Evolutionary conservation across 495 filamentous ascomycete species (phyloP).

Genomic region (Trichocladium uniseriatum): DNA sequence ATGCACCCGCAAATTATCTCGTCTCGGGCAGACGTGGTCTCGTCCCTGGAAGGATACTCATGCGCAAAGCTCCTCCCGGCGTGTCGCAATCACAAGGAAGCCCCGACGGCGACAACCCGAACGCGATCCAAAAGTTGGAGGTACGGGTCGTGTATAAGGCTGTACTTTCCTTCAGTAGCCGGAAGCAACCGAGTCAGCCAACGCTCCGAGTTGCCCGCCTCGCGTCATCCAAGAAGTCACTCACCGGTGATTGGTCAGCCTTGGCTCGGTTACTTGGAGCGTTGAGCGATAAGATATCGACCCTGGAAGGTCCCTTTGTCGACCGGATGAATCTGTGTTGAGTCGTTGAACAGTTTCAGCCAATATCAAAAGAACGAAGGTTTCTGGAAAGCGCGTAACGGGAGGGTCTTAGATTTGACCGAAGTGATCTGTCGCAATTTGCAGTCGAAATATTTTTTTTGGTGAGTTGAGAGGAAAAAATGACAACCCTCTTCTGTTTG

Average conservation of each 20-base stretch:
- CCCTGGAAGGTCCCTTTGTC: no score
- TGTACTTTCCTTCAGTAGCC: slow-evolving; percentile 13
- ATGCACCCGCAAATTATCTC: neutral
- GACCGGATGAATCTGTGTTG: no score
- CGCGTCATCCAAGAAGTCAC: neutral
- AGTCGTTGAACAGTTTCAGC: no score
- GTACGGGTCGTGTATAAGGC: slow-evolving; percentile 9
- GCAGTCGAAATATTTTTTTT: no score
- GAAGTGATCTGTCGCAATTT: no score
- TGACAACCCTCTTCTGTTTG: no score
- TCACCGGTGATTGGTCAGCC: slow-evolving; percentile 10
- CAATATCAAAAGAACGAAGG: no score
- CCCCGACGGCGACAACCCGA: neutral
- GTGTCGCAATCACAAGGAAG: neutral
- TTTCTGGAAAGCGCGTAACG: no score
- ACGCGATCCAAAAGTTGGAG: neutral
- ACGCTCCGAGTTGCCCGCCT: neutral
- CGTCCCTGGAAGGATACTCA: neutral
- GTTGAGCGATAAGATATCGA: neutral
- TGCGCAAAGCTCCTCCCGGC: neutral
- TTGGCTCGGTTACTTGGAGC: neutral
- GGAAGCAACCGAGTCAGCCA: neutral
- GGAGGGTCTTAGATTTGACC: no score
- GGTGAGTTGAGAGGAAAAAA: no score
- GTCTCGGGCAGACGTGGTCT: neutral